Conservation (phyloP, 2,329 filamentous ascomycete genomes). For the Cladosporium sphaerospermum region DNA sequence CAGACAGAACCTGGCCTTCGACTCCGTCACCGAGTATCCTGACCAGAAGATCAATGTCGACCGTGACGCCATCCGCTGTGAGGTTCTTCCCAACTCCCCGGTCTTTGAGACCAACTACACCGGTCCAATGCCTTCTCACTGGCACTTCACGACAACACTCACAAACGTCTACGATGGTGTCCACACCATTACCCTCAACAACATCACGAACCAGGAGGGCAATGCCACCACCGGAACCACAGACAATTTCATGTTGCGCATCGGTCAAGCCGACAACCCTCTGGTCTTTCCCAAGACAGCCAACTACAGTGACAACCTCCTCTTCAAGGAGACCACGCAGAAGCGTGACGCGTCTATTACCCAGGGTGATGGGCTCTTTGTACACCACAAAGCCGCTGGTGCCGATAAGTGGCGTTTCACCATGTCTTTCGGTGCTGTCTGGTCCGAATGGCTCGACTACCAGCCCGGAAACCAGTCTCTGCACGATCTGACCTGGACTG, state of each 20-base stretch:
- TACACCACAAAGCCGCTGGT: slow-evolving; percentile 53
- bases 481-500: slow-evolving; percentile 48
- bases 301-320: slow-evolving; percentile 53
- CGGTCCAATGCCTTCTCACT: slow-evolving; percentile 50
- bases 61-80: slow-evolving; percentile 40
- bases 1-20: slow-evolving; percentile 44
- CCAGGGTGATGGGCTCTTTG: slow-evolving; percentile 24
- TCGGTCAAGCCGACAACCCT: slow-evolving; percentile 53
- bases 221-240: slow-evolving; percentile 43
- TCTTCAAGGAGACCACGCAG: slow-evolving; percentile 31
- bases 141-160: slow-evolving; percentile 49
- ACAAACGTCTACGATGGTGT: slow-evolving; percentile 55
- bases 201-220: slow-evolving; percentile 42
- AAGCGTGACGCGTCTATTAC: slow-evolving; percentile 28
- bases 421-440: slow-evolving; percentile 54
- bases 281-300: slow-evolving; percentile 51
- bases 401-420: slow-evolving; percentile 59
- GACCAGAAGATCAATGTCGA: slow-evolving; percentile 42
- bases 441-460: slow-evolving; percentile 55
- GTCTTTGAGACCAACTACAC: slow-evolving; percentile 35
- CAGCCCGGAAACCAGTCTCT: slow-evolving; percentile 46
- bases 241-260: slow-evolving; percentile 58
- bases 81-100: slow-evolving; percentile 28
- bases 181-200: slow-evolving; percentile 52
- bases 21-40: slow-evolving; percentile 45